Percentiles rank a stretch among this genome's conserved stretches.
Evolutionary conservation across 2,329 filamentous ascomycete species (phyloP).

Genomic region (Talaromyces sp.): DNA sequence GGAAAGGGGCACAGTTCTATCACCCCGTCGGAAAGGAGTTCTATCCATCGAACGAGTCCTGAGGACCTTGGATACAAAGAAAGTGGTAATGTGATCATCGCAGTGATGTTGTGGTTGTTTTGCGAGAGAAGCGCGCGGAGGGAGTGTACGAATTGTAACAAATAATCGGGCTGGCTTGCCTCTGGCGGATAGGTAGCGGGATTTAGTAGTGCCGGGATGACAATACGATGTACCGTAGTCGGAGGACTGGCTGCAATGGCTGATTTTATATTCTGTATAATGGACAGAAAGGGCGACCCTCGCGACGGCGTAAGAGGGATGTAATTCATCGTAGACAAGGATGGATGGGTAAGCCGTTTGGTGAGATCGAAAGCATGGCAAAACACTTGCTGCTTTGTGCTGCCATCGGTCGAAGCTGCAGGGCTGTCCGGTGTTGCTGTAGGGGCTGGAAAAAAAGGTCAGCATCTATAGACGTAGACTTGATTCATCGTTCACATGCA

Average conservation of each 20-base stretch:
- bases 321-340: constrained; percentile 50
- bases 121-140: constrained; percentile 70
- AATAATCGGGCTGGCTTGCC: constrained; percentile 63
- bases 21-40: constrained; percentile 78
- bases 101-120: constrained; percentile 61
- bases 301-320: constrained; percentile 41
- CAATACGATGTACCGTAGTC: constrained; percentile 67
- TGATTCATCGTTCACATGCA: neutral
- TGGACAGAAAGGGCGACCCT: constrained; percentile 57
- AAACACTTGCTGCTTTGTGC: constrained; percentile 44
- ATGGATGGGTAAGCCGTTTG: constrained; percentile 58
- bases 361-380: constrained; percentile 71
- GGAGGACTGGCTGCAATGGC: constrained; percentile 56
- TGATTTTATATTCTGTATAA: constrained; percentile 57
- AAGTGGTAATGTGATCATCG: constrained; percentile 71
- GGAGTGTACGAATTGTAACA: constrained; percentile 76
- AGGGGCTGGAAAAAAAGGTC: constrained; percentile 23
- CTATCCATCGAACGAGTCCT: constrained; percentile 79
- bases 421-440: constrained; percentile 36
- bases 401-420: constrained; percentile 30
- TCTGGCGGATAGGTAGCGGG: constrained; percentile 75
- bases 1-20: constrained; percentile 76
- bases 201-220: constrained; percentile 81
- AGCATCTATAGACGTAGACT: constrained; percentile 7
- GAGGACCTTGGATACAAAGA: constrained; percentile 72